phyloP scores from a whole-genome alignment of 2,329 filamentous ascomycete genomes.

The Ophiobolus disseminans region DNA sequence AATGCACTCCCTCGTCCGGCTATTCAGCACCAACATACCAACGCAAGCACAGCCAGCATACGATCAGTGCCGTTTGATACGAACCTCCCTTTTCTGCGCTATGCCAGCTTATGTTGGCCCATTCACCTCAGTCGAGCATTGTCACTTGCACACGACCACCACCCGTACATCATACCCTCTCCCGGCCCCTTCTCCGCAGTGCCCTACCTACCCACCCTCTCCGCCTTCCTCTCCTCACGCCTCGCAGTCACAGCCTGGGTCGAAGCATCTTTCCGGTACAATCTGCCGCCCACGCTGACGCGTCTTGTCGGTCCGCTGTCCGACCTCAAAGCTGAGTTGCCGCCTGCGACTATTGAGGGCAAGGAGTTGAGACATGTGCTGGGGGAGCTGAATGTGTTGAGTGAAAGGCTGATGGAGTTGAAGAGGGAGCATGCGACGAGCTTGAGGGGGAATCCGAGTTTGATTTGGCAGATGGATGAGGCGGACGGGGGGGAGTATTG shows the following conservation, averaged over 20 bases:
- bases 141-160: not conserved
- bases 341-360: conserved; percentile 30
- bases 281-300: conserved; percentile 37
- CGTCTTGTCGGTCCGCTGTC: conserved; percentile 36
- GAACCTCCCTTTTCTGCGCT: conserved; percentile 39
- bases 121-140: conserved; percentile 40
- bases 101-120: conserved; percentile 41
- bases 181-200: conserved; percentile 5
- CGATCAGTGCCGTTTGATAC: conserved; percentile 29
- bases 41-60: conserved; percentile 11
- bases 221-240: conserved; percentile 34
- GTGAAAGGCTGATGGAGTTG: conserved; percentile 30
- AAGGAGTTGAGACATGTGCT: conserved; percentile 36
- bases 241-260: conserved; percentile 39
- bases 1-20: conserved; percentile 8
- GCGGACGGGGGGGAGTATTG: conserved; percentile 14
- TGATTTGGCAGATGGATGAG: conserved; percentile 38
- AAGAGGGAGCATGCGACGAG: conserved; percentile 28
- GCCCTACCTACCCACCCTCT: conserved; percentile 35
- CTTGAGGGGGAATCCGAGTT: conserved; percentile 32
- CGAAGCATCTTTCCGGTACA: conserved; percentile 42
- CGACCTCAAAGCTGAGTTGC: conserved; percentile 25
- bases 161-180: conserved; percentile 1
- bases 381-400: conserved; percentile 28
- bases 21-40: not conserved